Percentiles rank a stretch among this genome's conserved stretches.
Conservation (phyloP, 345 rosid genomes). For the Noccaea bulbosa region DNA sequence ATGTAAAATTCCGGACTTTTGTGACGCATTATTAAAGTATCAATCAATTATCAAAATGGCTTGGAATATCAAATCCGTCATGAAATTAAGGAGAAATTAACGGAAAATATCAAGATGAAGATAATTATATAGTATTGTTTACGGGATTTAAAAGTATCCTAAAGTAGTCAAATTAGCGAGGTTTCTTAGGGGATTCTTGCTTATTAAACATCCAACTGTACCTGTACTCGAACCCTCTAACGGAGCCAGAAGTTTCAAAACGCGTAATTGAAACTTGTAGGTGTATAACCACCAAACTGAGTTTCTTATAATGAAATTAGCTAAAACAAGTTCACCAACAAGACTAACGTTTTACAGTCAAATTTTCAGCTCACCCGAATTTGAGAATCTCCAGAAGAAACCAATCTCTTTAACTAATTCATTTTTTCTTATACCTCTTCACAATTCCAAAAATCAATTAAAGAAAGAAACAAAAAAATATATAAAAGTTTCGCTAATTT, state of each 20-base stretch:
- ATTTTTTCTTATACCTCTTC: conserved; percentile 24
- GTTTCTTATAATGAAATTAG: conserved; percentile 32
- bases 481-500: too few species aligned
- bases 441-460: background rate
- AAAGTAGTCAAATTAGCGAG: background rate
- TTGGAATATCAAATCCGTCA: too few species aligned
- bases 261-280: conserved; percentile 32
- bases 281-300: conserved; percentile 41
- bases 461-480: conserved; percentile 3
- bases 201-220: background rate
- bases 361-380: conserved; percentile 43
- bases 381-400: conserved; percentile 28
- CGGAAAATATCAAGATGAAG: background rate
- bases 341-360: conserved; percentile 38
- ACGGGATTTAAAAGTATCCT: background rate
- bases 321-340: conserved; percentile 45
- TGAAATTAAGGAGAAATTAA: too few species aligned
- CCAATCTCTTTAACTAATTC: conserved; percentile 16
- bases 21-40: too few species aligned
- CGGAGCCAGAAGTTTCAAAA: background rate
- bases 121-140: background rate
- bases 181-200: background rate
- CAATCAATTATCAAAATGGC: too few species aligned
- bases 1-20: too few species aligned
- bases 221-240: background rate